Conservation (phyloP, 1,284 basidiomycete genomes). For the Moesziomyces globuligerus region DNA sequence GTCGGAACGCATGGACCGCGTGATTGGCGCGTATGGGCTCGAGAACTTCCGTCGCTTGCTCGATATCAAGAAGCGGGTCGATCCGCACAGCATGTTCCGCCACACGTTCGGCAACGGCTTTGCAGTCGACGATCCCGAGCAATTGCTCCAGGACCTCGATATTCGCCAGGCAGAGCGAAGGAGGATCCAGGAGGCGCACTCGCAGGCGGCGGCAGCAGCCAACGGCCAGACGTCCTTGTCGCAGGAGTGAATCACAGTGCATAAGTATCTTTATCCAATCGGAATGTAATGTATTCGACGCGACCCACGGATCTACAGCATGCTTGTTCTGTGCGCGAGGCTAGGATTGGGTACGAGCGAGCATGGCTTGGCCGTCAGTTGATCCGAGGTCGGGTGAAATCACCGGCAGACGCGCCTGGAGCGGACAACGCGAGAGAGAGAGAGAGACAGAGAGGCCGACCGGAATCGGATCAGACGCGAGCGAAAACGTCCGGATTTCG, state of each 20-base stretch:
- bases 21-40: conserved; percentile 49
- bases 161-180: conserved; percentile 12
- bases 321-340: too few species aligned
- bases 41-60: conserved; percentile 49
- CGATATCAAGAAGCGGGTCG: conserved; percentile 50
- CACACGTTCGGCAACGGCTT: conserved; percentile 53
- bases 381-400: too few species aligned
- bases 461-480: too few species aligned
- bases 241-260: conserved; percentile 10
- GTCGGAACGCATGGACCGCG: conserved; percentile 44
- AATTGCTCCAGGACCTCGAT: conserved; percentile 27
- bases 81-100: conserved; percentile 50
- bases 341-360: too few species aligned
- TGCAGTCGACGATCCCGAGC: conserved; percentile 23
- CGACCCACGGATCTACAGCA: too few species aligned
- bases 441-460: too few species aligned
- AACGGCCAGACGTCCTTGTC: conserved; percentile 13
- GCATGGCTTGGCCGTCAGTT: too few species aligned
- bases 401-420: too few species aligned
- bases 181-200: conserved; percentile 20
- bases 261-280: too few species aligned
- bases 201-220: conserved; percentile 17
- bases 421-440: too few species aligned
- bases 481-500: conserved; percentile 15
- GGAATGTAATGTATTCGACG: too few species aligned